Percentiles rank a stretch among this genome's conserved stretches.
phyloP scores from a whole-genome alignment of 257 asterid species.

The Orobanche coerulescens region DNA sequence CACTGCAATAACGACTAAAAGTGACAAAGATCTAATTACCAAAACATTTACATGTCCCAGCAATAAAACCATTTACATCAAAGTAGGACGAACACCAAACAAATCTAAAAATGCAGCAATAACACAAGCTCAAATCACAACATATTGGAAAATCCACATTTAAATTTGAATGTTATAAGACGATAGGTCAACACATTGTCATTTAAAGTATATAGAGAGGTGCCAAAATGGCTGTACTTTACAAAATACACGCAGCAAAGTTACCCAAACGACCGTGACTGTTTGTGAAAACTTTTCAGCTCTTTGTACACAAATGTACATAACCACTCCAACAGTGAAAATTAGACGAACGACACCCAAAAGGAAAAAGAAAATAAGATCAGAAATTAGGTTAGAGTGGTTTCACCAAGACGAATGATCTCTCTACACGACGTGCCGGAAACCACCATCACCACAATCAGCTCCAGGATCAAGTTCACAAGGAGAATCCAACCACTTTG shows the following conservation, averaged over 20 bases:
- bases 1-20: neutral
- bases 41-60: neutral
- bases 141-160: constrained; percentile 21
- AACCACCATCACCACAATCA: constrained; percentile 71
- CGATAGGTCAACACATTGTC: constrained; percentile 20
- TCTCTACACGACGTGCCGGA: constrained; percentile 72
- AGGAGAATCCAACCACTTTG: constrained; percentile 95
- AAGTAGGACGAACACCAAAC: neutral
- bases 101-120: constrained; percentile 2
- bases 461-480: constrained; percentile 70
- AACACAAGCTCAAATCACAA: constrained; percentile 16
- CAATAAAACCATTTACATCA: neutral
- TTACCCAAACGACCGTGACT: constrained; percentile 25
- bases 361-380: constrained; percentile 15
- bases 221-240: constrained; percentile 34
- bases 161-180: constrained; percentile 10
- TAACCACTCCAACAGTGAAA: constrained; percentile 37
- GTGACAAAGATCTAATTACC: neutral
- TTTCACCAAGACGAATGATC: constrained; percentile 41
- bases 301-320: constrained; percentile 32
- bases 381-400: constrained; percentile 42
- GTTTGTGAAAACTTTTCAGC: constrained; percentile 27
- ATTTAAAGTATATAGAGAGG: constrained; percentile 32
- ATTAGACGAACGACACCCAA: constrained; percentile 21
- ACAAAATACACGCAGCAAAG: constrained; percentile 37